Evolutionary conservation across 75 land plant species (phyloP), one percentile per base, ranked within the genome.

Genomic region (Pinus taeda): DNA sequence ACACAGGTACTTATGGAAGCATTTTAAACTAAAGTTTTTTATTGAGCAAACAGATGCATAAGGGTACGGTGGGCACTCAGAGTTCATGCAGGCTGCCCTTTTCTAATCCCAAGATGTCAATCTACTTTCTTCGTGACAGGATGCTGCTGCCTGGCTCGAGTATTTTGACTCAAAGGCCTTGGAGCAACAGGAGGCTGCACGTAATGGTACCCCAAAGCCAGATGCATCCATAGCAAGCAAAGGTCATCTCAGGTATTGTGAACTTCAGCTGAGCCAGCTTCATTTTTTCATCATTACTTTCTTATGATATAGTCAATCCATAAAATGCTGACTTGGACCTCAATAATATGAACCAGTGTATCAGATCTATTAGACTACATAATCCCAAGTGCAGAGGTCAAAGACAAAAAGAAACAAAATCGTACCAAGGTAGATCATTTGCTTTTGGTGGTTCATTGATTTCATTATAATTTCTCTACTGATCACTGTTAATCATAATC

Each of bases 121-220:
- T 69, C 72, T 69, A 74, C 30, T 57, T 45, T 26, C 22, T 62
- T 37, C 30, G 26, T 22, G 74, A 22, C 81, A 96, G 98, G 98
- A 96, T 86, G 92, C 98, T 55, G 94, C 90, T 77, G 94, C 98
- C 45, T 93, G 97, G 98, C 89, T 93, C 49, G 98, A 96, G 81
- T 96, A 93, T 74, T 93, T 96, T 80, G 97, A 96, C 65, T 96
- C 98, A 59, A 96, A 86, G 79, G 91, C 83, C 56, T 12, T 92
- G 42, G 98, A 96, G 79, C 99, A 96, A 78, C 99, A 96, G 82
- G 99, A 96, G 82, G 99, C 97, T 84, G 95, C 92, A 66, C 91
- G 99, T 42, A 94, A 78, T 79, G 99, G 99, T n/a, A 88, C 90
- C 69, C 99, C 95, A n/a, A 96, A 90, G 79, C 93, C 95, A 39